Evolutionary conservation across 345 rosid genomes (phyloP).

Genomic region (Passiflora organensis): DNA sequence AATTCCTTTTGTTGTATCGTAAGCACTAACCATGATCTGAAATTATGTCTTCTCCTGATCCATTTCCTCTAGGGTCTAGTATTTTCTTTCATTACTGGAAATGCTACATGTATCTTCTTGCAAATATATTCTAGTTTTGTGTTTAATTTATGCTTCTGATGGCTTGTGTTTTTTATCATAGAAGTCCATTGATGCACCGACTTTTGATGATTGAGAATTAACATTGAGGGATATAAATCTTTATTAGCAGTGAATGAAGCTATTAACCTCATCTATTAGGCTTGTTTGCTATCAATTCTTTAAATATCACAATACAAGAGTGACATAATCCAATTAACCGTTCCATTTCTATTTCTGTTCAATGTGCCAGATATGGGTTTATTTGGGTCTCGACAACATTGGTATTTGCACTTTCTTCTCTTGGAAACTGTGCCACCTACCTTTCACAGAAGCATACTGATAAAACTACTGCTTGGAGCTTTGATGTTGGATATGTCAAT

Average conservation of each 20-base stretch:
- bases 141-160: background rate
- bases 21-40: no score
- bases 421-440: slow-evolving; percentile 85
- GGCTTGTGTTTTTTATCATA: background rate
- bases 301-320: background rate
- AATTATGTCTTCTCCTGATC: no score
- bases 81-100: no score
- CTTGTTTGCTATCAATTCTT: background rate
- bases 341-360: slow-evolving; percentile 2
- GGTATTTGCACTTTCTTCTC: slow-evolving; percentile 68
- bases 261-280: no score
- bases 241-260: no score
- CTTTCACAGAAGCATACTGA: slow-evolving; percentile 56
- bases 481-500: slow-evolving; percentile 76
- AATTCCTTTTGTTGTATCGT: no score
- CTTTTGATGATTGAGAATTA: background rate
- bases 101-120: no score
- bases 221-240: background rate
- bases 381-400: slow-evolving; percentile 90
- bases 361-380: slow-evolving; percentile 71
- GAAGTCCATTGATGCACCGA: background rate
- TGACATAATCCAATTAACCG: no score
- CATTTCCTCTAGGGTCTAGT: no score
- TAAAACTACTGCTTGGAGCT: slow-evolving; percentile 61
- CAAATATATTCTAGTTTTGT: no score